A percentile compares a stretch with the other conserved stretches of the same genome.
Conservation (phyloP, 2,329 filamentous ascomycete genomes). For the Byssothecium circinans region DNA sequence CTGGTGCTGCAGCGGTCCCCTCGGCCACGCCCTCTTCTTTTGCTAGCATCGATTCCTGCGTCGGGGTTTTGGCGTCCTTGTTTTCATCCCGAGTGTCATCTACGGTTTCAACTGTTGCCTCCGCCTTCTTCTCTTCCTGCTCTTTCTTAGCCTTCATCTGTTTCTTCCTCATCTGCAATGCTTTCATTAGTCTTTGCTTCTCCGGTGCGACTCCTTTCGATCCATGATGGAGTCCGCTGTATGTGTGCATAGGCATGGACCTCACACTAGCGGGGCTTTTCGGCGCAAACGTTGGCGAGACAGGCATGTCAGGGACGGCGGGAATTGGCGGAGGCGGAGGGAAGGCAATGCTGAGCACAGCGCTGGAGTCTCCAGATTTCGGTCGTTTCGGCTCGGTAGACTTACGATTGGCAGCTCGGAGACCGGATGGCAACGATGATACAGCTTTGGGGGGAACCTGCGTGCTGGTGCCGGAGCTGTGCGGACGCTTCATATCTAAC, state of each 20-base stretch:
- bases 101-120: slow-evolving; percentile 7
- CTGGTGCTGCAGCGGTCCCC: slow-evolving; percentile 19
- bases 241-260: slow-evolving; percentile 47
- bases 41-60: neutral
- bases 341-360: slow-evolving; percentile 32
- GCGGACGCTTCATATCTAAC: slow-evolving; percentile 63
- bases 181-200: slow-evolving; percentile 91
- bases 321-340: slow-evolving; percentile 39
- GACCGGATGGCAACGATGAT: slow-evolving; percentile 77
- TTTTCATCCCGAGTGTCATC: slow-evolving; percentile 14
- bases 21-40: slow-evolving; percentile 6
- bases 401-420: slow-evolving; percentile 57
- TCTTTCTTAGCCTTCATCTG: slow-evolving; percentile 9
- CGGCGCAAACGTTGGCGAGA: slow-evolving; percentile 42
- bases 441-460: slow-evolving; percentile 64
- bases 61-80: neutral
- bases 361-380: slow-evolving; percentile 38
- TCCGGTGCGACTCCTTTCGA: slow-evolving; percentile 74
- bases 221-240: slow-evolving; percentile 36
- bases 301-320: slow-evolving; percentile 37
- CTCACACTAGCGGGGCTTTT: slow-evolving; percentile 46
- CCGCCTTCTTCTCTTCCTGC: slow-evolving; percentile 5
- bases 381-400: slow-evolving; percentile 35
- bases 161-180: slow-evolving; percentile 84
- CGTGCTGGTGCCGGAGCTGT: slow-evolving; percentile 56